Percentiles rank a stretch among this genome's conserved stretches.
Conservation (phyloP, 176 grass and related monocot species). For the Dendrocalamus sinicus region DNA sequence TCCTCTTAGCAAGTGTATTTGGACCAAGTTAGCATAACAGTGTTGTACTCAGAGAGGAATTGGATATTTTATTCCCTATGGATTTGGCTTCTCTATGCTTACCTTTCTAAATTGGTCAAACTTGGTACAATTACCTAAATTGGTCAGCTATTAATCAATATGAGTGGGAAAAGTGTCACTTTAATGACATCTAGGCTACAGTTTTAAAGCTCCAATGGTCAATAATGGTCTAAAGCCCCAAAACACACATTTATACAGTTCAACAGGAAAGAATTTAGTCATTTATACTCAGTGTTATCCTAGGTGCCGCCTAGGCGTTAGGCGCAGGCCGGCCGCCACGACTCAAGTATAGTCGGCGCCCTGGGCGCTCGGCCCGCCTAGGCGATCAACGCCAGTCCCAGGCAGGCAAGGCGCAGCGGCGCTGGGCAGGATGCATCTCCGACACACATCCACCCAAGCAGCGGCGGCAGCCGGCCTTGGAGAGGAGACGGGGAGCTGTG, state of each 20-base stretch:
- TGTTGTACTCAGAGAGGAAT: neutral
- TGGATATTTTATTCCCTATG: neutral
- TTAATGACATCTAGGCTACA: neutral
- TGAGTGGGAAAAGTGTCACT: neutral
- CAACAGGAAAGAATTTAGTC: neutral
- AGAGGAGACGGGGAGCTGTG: conserved; percentile 56
- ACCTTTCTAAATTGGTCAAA: neutral
- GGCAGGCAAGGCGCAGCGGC: too few species aligned
- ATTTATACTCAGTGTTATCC: neutral
- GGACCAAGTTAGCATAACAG: neutral
- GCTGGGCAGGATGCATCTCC: too few species aligned
- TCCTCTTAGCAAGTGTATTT: neutral
- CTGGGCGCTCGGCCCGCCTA: too few species aligned
- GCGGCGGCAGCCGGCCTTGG: conserved; percentile 10
- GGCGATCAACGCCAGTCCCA: too few species aligned
- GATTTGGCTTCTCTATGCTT: neutral
- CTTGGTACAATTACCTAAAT: neutral
- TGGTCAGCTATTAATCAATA: neutral
- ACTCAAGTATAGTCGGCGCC: too few species aligned
- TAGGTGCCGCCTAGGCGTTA: too few species aligned
- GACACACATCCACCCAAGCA: too few species aligned
- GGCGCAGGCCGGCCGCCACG: too few species aligned
- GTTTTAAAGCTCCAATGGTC: neutral
- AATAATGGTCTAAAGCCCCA: neutral
- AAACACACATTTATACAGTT: neutral